Percentiles rank a stretch among this genome's conserved stretches.
Evolutionary conservation across 2,329 filamentous ascomycete genomes (phyloP).

Genomic region (Ophiognomonia clavigignenti-juglandacearum): DNA sequence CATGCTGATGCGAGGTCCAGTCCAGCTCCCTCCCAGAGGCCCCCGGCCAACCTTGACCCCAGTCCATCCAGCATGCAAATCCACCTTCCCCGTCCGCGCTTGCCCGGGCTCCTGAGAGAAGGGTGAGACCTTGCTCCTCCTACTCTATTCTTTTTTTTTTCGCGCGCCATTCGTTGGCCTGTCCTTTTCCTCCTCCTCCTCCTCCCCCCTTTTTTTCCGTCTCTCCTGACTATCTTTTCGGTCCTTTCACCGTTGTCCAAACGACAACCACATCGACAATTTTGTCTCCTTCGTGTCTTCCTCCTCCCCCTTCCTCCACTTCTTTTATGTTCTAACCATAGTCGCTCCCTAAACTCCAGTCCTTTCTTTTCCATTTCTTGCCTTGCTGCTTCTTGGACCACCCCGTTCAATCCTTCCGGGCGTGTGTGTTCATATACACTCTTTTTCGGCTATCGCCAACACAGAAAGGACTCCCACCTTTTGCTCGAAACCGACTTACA

Average conservation of each 20-base stretch:
- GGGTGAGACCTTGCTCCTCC: constrained; percentile 13
- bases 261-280: no score
- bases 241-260: constrained; percentile 17
- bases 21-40: no score
- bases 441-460: constrained; percentile 29
- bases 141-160: constrained; percentile 22
- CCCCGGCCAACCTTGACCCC: neutral
- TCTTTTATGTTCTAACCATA: constrained; percentile 35
- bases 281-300: constrained; percentile 18
- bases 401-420: constrained; percentile 49
- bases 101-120: no score
- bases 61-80: constrained; percentile 20
- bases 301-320: constrained; percentile 30
- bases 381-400: constrained; percentile 32
- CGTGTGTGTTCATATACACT: constrained; percentile 36
- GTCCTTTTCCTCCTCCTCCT: constrained; percentile 18
- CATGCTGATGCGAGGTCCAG: no score
- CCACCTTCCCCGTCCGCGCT: constrained; percentile 28
- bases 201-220: constrained; percentile 24
- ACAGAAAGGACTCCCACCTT: constrained; percentile 1
- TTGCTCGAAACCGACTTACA: no score
- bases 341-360: constrained; percentile 43
- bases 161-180: constrained; percentile 20
- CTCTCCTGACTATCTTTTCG: constrained; percentile 21
- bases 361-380: constrained; percentile 19